A percentile compares a stretch with the other conserved stretches of the same genome.
phyloP scores from a whole-genome alignment of 202 grass and related monocot genomes.

The Cymbopogon flexuosus region DNA sequence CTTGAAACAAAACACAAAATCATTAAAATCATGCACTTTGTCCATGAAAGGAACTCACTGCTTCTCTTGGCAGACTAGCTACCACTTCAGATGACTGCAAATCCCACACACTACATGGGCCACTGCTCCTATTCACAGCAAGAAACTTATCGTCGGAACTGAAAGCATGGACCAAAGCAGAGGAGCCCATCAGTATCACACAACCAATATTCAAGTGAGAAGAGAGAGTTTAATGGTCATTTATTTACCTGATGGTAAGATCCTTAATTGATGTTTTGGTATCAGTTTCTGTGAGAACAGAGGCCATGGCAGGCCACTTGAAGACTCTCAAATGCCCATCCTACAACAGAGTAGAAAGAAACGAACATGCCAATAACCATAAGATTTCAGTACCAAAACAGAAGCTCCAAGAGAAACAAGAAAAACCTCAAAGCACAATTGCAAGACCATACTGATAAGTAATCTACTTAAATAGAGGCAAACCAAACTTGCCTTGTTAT shows the following conservation, averaged over 20 bases:
- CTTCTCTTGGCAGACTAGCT: slow-evolving; percentile 77
- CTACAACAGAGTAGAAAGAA: slow-evolving; percentile 39
- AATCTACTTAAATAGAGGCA: neutral
- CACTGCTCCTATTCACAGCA: slow-evolving; percentile 66
- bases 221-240: neutral
- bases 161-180: slow-evolving; percentile 28
- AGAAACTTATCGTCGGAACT: slow-evolving; percentile 81
- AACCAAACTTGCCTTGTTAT: neutral
- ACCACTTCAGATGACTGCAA: slow-evolving; percentile 53
- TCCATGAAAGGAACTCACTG: slow-evolving; percentile 39
- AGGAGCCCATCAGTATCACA: slow-evolving; percentile 22
- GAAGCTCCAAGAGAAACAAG: neutral
- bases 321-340: slow-evolving; percentile 89
- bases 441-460: neutral
- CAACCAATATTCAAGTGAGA: slow-evolving; percentile 22
- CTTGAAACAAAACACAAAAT: neutral
- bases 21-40: neutral
- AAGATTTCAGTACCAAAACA: neutral
- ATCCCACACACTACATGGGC: slow-evolving; percentile 85
- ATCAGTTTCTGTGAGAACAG: slow-evolving; percentile 61
- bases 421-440: neutral
- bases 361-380: slow-evolving; percentile 16
- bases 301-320: slow-evolving; percentile 80
- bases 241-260: slow-evolving; percentile 74
- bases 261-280: slow-evolving; percentile 71